These are phyloP conservation scores for Metschnikowia noctiluminum DNA, from an alignment of 805 yeast species.

Conservation along the genomic window DNA sequence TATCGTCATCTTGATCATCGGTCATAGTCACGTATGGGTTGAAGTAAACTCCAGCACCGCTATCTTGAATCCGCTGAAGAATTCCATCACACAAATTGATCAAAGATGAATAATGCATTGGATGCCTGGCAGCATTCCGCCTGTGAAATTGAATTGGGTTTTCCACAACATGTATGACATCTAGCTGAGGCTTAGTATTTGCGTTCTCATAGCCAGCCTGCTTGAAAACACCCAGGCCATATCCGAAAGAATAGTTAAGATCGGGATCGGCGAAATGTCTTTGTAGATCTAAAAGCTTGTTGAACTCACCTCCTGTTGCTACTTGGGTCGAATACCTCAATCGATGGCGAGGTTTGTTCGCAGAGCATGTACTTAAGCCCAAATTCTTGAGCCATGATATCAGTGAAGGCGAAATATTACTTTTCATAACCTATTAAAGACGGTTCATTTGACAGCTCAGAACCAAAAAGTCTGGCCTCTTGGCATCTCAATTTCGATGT, in stretches of 20 bases:
- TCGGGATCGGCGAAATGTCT: conserved; percentile 45
- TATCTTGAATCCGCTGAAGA: conserved; percentile 54
- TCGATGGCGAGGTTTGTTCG: background rate
- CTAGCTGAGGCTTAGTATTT: conserved; percentile 64
- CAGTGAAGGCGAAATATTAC: background rate
- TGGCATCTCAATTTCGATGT: too few relatives aligned
- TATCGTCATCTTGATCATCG: conserved; percentile 28
- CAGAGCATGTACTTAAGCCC: background rate
- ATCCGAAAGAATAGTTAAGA: conserved; percentile 79
- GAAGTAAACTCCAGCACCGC: conserved; percentile 90
- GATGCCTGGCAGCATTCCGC: conserved; percentile 60
- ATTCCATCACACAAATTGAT: conserved; percentile 35
- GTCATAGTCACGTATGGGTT: conserved; percentile 79
- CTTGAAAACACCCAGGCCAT: conserved; percentile 89
- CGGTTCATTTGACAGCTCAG: too few relatives aligned
- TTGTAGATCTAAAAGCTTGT: conserved; percentile 8
- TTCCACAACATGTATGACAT: conserved; percentile 78
- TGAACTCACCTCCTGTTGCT: background rate
- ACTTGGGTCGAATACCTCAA: background rate
- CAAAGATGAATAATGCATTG: conserved; percentile 74
- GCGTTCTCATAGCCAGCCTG: conserved; percentile 47
- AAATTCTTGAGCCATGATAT: background rate
- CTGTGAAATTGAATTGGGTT: conserved; percentile 76
- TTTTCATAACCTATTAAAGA: too few relatives aligned
- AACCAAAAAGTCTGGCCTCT: too few relatives aligned